Percentiles rank a stretch among this genome's conserved stretches.
Evolutionary conservation across 2,329 filamentous ascomycete genomes (phyloP).

Genomic region (Penicillium sp.): DNA sequence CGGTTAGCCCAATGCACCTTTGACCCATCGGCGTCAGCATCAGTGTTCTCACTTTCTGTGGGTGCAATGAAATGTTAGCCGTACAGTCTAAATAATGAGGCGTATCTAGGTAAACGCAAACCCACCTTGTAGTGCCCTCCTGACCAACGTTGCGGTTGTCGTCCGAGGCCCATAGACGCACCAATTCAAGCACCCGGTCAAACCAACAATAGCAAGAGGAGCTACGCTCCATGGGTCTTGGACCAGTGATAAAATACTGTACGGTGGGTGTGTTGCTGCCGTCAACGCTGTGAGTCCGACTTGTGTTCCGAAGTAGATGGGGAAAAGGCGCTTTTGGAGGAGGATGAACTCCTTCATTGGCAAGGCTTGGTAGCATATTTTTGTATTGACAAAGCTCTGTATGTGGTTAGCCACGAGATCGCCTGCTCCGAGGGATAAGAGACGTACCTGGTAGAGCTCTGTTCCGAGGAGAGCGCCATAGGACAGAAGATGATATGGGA

Average conservation of each 20-base stretch:
- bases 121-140: slow-evolving; percentile 27
- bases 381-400: slow-evolving; percentile 45
- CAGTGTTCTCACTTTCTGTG: slow-evolving; percentile 9
- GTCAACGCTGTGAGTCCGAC: slow-evolving; percentile 37
- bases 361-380: slow-evolving; percentile 38
- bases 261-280: slow-evolving; percentile 35
- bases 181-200: slow-evolving; percentile 39
- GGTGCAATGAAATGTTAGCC: not conserved
- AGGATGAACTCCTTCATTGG: slow-evolving; percentile 40
- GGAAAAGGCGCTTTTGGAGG: slow-evolving; percentile 44
- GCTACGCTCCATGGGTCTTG: slow-evolving; percentile 24
- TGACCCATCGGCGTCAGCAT: not conserved
- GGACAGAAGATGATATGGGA: slow-evolving; percentile 40
- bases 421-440: no score
- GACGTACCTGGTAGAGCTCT: slow-evolving; percentile 36
- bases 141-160: slow-evolving; percentile 35
- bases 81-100: not conserved
- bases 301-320: slow-evolving; percentile 42
- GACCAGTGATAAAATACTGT: slow-evolving; percentile 31
- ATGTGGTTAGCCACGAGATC: not conserved
- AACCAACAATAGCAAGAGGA: slow-evolving; percentile 32
- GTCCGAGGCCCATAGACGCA: slow-evolving; percentile 39
- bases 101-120: not conserved
- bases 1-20: slow-evolving; percentile 29
- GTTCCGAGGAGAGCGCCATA: slow-evolving; percentile 44